Evolutionary conservation across 768 basidiomycete species (phyloP).

Genomic region (Rhodotorula sphaerocarpa): DNA sequence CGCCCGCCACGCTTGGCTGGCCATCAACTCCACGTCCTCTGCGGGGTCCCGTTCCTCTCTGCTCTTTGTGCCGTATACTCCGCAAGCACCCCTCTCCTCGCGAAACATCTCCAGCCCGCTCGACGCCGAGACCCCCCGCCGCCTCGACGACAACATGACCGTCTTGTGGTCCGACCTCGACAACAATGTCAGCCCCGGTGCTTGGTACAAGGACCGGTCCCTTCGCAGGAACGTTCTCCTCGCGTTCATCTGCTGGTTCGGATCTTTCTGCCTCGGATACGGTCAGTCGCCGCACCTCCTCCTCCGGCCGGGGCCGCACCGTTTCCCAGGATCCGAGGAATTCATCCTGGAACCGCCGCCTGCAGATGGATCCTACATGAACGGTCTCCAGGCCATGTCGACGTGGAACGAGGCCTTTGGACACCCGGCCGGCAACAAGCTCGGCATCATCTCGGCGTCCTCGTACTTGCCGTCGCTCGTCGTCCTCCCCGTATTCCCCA

Average conservation of each 20-base stretch:
- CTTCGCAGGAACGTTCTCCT: neutral
- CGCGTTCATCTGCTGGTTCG: neutral
- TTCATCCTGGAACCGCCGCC: neutral
- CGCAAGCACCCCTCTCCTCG: no score
- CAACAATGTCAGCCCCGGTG: neutral
- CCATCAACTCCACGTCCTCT: no score
- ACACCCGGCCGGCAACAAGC: conserved; percentile 30
- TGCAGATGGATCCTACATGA: conserved; percentile 26
- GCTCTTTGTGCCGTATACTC: no score
- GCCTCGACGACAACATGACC: no score
- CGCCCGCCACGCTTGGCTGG: no score
- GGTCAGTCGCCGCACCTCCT: neutral
- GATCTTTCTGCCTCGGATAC: neutral
- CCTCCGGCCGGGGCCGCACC: neutral
- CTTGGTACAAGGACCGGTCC: conserved; percentile 12
- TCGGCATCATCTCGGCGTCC: conserved; percentile 36
- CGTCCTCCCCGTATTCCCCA: conserved; percentile 9
- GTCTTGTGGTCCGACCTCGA: no score
- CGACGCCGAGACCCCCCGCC: no score
- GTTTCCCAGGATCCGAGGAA: neutral
- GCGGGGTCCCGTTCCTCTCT: no score
- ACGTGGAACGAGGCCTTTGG: conserved; percentile 35
- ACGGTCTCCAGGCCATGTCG: conserved; percentile 34
- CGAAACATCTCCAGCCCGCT: no score
- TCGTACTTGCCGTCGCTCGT: conserved; percentile 17